These are phyloP conservation scores for Pythium angustatum DNA, from an alignment of 352 stramenopile species.

Conservation along the genomic window DNA sequence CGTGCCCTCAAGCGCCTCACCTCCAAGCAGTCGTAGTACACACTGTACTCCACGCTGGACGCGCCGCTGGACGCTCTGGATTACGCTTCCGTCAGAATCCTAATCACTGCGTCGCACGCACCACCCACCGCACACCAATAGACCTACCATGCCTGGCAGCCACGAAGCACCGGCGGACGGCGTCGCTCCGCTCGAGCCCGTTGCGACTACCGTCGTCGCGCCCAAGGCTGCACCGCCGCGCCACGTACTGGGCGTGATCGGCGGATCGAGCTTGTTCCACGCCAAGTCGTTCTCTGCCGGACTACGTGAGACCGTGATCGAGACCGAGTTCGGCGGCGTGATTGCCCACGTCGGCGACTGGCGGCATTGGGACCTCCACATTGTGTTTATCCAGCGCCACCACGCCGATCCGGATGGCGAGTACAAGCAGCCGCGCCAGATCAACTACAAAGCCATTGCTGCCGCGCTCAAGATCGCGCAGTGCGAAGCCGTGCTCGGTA, in stretches of 20 bases:
- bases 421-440: conserved; percentile 84
- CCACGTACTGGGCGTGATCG: conserved; percentile 81
- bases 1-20: too few relatives aligned
- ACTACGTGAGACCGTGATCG: conserved; percentile 56
- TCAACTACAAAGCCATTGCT: conserved; percentile 86
- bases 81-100: not conserved
- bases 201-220: too few relatives aligned
- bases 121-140: too few relatives aligned
- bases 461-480: conserved; percentile 55
- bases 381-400: conserved; percentile 89
- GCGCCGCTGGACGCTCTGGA: too few relatives aligned
- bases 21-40: too few relatives aligned
- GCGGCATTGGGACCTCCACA: conserved; percentile 42
- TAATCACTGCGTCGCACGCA: not conserved
- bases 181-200: not conserved
- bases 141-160: too few relatives aligned
- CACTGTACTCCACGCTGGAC: too few relatives aligned
- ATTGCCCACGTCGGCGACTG: conserved; percentile 62
- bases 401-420: conserved; percentile 63
- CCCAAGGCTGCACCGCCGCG: conserved; percentile 1
- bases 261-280: conserved; percentile 85
- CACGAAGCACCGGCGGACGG: not conserved
- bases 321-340: conserved; percentile 68
- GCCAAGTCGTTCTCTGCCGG: conserved; percentile 59
- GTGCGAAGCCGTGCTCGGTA: conserved; percentile 72